Base-by-base conservation (phyloP, 2,329 filamentous ascomycete species). In the Hypoxylon sp. region DNA sequence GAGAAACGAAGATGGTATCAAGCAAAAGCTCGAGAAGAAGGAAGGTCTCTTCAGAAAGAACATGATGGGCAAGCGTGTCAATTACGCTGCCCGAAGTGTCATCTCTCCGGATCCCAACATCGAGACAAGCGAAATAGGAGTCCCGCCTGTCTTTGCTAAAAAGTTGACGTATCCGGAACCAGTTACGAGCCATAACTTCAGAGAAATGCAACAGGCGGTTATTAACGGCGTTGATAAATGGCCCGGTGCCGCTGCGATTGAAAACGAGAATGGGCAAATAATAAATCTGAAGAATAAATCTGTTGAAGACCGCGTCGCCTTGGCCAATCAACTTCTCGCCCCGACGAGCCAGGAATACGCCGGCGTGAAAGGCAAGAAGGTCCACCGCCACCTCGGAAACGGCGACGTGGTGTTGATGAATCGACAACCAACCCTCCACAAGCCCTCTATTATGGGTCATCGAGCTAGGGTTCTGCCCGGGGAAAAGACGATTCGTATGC, bases 21-120 rank as follows among this genome's bases (percentile, higher is more conserved):
- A 99, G 82, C 96, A 99, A 78, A 92, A 94, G 78, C 86, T 99
- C 29, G 96, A 99, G 82, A 99, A 99, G 86, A 99, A 99, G 82
- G 97, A 99, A 78, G 96, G 96, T 72, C 86, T 99, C 31, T 99
- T 99, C 85, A 88, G 96, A 75, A 98, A 97, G 85, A 98, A 99
- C 81, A 98, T 99, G 96, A 99, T 99, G 96, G 96, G 96, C 68
- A 99, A 99, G 85, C 94, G 96, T 84, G 96, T 99, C 82, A 98
- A 99, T 80, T 98, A 96, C 79, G 96, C 96, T 54, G 96, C 96
- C 39, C 92, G 96, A 79, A 97, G 93, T 86, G 96, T 99, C 79
- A 99, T 99, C 74, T 98, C 95, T 9, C 96, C 96, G 0, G 96
- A 99, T 78, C 96, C 96, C 2, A 99, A 98, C 77, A 97, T 99